Conservation (phyloP, 768 basidiomycete species). For the Macrolepiota albuminosa region DNA sequence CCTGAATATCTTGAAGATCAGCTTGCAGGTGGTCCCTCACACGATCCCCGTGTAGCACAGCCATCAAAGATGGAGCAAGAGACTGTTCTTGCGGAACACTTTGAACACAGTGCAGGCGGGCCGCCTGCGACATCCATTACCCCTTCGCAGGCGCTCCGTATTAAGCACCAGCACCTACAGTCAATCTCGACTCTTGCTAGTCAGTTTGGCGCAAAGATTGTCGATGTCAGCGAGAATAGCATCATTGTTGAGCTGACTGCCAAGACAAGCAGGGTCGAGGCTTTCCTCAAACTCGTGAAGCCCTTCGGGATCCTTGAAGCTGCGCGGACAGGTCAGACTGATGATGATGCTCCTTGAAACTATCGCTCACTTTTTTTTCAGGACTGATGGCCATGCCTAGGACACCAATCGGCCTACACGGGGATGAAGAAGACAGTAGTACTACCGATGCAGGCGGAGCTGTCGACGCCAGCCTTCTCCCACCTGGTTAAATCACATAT, state of each 20-base stretch:
- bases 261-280: slow-evolving; percentile 88
- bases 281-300: slow-evolving; percentile 85
- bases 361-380: slow-evolving; percentile 23
- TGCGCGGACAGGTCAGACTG: slow-evolving; percentile 73
- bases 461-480: slow-evolving; percentile 90
- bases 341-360: background rate
- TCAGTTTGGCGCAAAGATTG: slow-evolving; percentile 91
- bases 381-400: slow-evolving; percentile 99
- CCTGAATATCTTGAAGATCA: slow-evolving; percentile 96
- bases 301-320: slow-evolving; percentile 96
- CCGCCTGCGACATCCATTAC: slow-evolving; percentile 43
- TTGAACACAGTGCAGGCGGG: slow-evolving; percentile 55
- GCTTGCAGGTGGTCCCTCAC: slow-evolving; percentile 78
- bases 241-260: slow-evolving; percentile 94
- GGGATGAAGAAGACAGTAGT: slow-evolving; percentile 26
- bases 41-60: slow-evolving; percentile 54
- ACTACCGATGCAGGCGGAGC: slow-evolving; percentile 34
- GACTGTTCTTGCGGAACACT: slow-evolving; percentile 66
- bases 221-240: slow-evolving; percentile 92
- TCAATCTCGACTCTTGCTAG: slow-evolving; percentile 79
- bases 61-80: slow-evolving; percentile 66
- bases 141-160: slow-evolving; percentile 81
- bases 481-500: slow-evolving; percentile 67
- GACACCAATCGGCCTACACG: slow-evolving; percentile 65
- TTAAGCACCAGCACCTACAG: slow-evolving; percentile 85